Evolutionary conservation across 495 filamentous ascomycete genomes (phyloP).

Genomic region (Trichoderma virens): DNA sequence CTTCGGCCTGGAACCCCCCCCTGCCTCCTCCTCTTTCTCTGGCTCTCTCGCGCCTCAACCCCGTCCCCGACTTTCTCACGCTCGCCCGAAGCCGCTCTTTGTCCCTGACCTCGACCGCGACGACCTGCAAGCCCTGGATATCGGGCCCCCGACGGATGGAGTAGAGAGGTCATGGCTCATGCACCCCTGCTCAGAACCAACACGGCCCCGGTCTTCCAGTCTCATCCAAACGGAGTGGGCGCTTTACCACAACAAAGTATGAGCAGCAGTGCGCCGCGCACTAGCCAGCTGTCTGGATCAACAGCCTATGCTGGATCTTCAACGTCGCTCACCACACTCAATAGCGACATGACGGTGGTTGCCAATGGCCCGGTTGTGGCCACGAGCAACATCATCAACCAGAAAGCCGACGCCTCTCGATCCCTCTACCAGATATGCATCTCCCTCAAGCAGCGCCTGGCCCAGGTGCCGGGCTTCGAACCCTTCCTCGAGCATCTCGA

Average conservation of each 20-base stretch:
- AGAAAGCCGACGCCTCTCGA: slow-evolving; percentile 73
- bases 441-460: slow-evolving; percentile 68
- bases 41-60: neutral
- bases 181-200: slow-evolving; percentile 44
- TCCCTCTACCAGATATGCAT: slow-evolving; percentile 95
- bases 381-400: slow-evolving; percentile 90
- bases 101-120: neutral
- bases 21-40: neutral
- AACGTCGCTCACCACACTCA: slow-evolving; percentile 41
- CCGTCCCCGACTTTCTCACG: neutral
- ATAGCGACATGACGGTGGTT: slow-evolving; percentile 31
- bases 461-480: slow-evolving; percentile 76
- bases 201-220: slow-evolving; percentile 39
- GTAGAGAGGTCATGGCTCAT: slow-evolving; percentile 41
- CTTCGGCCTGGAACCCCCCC: neutral
- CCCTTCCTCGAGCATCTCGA: slow-evolving; percentile 57
- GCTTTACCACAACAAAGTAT: slow-evolving; percentile 25
- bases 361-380: slow-evolving; percentile 55
- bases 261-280: slow-evolving; percentile 40
- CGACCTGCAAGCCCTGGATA: neutral
- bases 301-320: slow-evolving; percentile 38
- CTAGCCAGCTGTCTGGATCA: slow-evolving; percentile 47
- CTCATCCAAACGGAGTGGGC: slow-evolving; percentile 24
- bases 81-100: neutral
- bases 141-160: slow-evolving; percentile 23